Evolutionary conservation across 2,329 filamentous ascomycete species (phyloP).

Genomic region (Aspergillus fischeri): DNA sequence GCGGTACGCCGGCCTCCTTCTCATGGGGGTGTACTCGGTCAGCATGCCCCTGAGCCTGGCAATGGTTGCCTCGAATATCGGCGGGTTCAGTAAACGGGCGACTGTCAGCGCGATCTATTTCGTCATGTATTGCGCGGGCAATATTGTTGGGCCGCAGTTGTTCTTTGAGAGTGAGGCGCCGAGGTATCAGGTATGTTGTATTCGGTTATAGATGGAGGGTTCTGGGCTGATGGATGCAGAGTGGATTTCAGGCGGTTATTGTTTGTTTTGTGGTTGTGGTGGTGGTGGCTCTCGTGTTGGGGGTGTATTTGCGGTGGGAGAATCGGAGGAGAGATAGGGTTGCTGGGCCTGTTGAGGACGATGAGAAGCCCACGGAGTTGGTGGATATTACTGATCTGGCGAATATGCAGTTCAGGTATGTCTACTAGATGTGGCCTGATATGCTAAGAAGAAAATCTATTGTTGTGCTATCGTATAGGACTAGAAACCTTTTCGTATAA

Average conservation of each 20-base stretch:
- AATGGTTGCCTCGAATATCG: conserved; percentile 44
- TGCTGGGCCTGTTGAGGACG: background rate
- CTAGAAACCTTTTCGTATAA: background rate
- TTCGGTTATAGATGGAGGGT: too few relatives aligned
- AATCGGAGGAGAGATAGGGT: conserved; percentile 9
- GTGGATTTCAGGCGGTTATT: conserved; percentile 16
- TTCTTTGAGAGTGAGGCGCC: conserved; percentile 42
- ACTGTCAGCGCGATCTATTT: conserved; percentile 45
- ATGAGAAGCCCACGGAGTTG: background rate
- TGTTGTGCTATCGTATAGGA: conserved; percentile 1
- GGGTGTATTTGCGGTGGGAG: conserved; percentile 15
- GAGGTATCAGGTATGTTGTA: conserved; percentile 20
- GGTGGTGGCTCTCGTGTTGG: conserved; percentile 2
- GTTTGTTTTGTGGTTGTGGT: conserved; percentile 16
- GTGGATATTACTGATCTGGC: conserved; percentile 14
- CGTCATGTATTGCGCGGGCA: conserved; percentile 41
- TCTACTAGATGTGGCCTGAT: conserved; percentile 6
- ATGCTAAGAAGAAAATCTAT: background rate
- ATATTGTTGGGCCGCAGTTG: conserved; percentile 44
- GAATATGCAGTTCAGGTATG: conserved; percentile 15
- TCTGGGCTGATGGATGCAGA: conserved; percentile 2
- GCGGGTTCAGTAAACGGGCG: conserved; percentile 48
- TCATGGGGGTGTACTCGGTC: conserved; percentile 35
- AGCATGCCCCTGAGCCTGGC: conserved; percentile 37
- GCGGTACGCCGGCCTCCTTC: conserved; percentile 12